Evolutionary conservation across 2,329 filamentous ascomycete species (phyloP).

Genomic region (Colletotrichum echinochloae): DNA sequence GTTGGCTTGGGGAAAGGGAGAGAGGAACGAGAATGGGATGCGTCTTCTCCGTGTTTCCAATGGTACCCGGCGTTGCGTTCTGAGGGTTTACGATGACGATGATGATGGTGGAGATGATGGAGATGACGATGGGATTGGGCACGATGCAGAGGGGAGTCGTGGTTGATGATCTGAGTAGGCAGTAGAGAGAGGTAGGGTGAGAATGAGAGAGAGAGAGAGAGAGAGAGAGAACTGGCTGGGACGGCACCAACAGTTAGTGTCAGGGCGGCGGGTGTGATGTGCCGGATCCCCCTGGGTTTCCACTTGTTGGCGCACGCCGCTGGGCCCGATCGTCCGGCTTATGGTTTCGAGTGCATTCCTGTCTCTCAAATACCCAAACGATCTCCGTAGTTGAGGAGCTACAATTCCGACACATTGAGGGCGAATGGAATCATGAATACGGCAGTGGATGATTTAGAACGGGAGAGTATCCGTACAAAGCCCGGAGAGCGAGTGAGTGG

Average conservation of each 20-base stretch:
- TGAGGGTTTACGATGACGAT: not conserved
- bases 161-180: not conserved
- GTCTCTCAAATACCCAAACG: not conserved
- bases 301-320: not conserved
- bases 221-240: not conserved
- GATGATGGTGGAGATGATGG: not conserved
- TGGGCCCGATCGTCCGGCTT: not conserved
- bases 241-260: not conserved
- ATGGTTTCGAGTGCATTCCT: not conserved
- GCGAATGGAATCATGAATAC: not conserved
- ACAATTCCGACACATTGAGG: constrained; percentile 1
- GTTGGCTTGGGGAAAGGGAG: not conserved
- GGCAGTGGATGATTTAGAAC: too few species aligned
- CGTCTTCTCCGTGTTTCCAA: not conserved
- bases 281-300: not conserved
- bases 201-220: not conserved
- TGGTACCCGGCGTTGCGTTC: not conserved
- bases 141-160: not conserved
- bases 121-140: not conserved
- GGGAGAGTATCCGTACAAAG: too few species aligned
- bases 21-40: too few species aligned
- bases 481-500: too few species aligned
- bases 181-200: not conserved
- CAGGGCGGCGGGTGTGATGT: not conserved
- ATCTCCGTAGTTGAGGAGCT: too few species aligned